Conservation (phyloP, 2,329 filamentous ascomycete genomes). For the Xylariaceae sp. region DNA sequence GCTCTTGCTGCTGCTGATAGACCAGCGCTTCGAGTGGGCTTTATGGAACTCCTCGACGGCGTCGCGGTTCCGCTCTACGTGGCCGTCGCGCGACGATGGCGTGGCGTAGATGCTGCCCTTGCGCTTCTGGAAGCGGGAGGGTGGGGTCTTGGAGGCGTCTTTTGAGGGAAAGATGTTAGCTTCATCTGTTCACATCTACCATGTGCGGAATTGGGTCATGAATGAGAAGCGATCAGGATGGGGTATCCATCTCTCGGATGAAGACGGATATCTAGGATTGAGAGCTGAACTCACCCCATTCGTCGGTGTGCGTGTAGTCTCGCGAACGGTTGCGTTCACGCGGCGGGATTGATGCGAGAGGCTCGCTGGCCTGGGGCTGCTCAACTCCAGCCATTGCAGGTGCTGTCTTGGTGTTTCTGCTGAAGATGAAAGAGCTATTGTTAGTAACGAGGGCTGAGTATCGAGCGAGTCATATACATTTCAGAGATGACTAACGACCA, state of each 20-base stretch:
- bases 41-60: conserved; percentile 54
- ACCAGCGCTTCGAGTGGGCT: conserved; percentile 47
- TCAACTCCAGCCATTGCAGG: conserved; percentile 22
- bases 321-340: conserved; percentile 32
- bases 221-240: too few species aligned
- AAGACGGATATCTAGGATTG: not conserved
- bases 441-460: not conserved
- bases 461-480: not conserved
- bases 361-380: conserved; percentile 29
- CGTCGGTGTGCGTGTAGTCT: conserved; percentile 36
- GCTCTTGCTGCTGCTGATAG: conserved; percentile 16
- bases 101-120: conserved; percentile 65
- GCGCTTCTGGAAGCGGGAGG: conserved; percentile 63
- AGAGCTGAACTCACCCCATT: conserved; percentile 42
- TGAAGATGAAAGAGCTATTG: not conserved
- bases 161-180: not conserved
- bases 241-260: not conserved
- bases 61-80: conserved; percentile 53
- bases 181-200: not conserved
- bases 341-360: conserved; percentile 34
- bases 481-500: not conserved
- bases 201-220: too few species aligned
- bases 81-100: conserved; percentile 58
- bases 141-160: conserved; percentile 62
- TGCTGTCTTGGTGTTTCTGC: conserved; percentile 4